Evolutionary conservation across 345 rosid species (phyloP), one percentile per base, ranked within the genome.

Genomic region (Euphorbia pulcherrima): DNA sequence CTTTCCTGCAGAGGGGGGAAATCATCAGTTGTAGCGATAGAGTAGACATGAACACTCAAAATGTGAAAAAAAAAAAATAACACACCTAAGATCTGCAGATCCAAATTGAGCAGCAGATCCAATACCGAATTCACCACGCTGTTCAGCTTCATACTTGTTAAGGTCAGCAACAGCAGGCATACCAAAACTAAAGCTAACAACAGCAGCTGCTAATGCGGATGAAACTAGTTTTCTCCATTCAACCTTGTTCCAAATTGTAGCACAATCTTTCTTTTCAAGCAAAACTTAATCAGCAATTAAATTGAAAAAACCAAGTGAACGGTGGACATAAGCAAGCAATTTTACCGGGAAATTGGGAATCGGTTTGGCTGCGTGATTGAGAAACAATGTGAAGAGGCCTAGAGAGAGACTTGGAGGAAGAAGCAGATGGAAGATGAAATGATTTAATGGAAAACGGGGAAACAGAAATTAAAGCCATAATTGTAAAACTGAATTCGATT

Each of bases 41-140:
- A 23, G 41, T 13, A 68, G 52, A 46, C 18, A 50, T 60, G 23
- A 4, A 35, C 7, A 23, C n/a, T 11, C 2, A 21, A 60, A 35
- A 30, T 47, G 8, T 2, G 28, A 58, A 29, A 30, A 35, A 35
- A 12, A 18, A 14, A 21, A 30, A 58, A 26, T 26, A 55, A 62
- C 65, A 50, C 62, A 87, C 96, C 79, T 90, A 73, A 90, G 87
- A 81, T 88, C 93, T 40, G 98, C 97, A 58, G 88, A 83, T 70
- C 98, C 97, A 13, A 80, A 92, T 76, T 92, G 97, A 6, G 96
- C 97, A 10, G 97, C 98, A 1, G 96, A 92, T 9, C 97, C 97
- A 1, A 88, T 90, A 23, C 97, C 98, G 30, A 92, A 90, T 67
- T 92, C 98, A 4, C 98, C 97, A 4, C 93, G 87, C 28, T 67